Evolutionary conservation across 2,329 filamentous ascomycete species (phyloP).

Genomic region (Sordariomycetes sp.): DNA sequence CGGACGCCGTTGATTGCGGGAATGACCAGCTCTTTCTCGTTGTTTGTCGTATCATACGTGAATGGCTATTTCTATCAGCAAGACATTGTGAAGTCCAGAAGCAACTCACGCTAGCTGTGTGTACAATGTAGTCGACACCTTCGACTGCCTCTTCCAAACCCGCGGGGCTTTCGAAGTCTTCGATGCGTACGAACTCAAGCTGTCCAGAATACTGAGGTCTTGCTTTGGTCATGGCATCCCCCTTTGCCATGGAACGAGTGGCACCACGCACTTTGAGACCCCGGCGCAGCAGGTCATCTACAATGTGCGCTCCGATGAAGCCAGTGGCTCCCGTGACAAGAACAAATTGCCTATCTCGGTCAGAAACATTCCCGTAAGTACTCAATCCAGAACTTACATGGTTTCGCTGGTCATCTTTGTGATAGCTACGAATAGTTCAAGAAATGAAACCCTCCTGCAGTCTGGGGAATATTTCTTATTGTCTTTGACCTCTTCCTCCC

Average conservation of each 20-base stretch:
- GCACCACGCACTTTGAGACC: slow-evolving; percentile 21
- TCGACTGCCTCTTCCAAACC: slow-evolving; percentile 27
- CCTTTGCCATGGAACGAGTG: slow-evolving; percentile 18
- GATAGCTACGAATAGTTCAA: too few species aligned
- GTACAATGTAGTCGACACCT: slow-evolving; percentile 31
- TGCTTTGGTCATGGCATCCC: slow-evolving; percentile 23
- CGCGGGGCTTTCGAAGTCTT: slow-evolving; percentile 27
- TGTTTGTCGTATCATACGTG: slow-evolving; percentile 30
- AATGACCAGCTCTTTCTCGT: slow-evolving; percentile 32
- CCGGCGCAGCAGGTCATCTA: slow-evolving; percentile 17
- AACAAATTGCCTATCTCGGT: slow-evolving; percentile 9
- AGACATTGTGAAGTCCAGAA: not conserved
- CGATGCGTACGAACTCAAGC: slow-evolving; percentile 31
- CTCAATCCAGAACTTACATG: not conserved
- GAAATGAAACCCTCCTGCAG: too few species aligned
- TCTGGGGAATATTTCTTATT: too few species aligned
- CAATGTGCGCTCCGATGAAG: slow-evolving; percentile 23
- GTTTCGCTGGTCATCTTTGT: too few species aligned
- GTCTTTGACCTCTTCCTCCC: too few species aligned
- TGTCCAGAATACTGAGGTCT: slow-evolving; percentile 21
- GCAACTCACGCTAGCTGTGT: slow-evolving; percentile 30
- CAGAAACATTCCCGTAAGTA: not conserved
- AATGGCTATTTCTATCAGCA: slow-evolving; percentile 24
- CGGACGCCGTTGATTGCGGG: slow-evolving; percentile 36
- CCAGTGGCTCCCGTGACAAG: slow-evolving; percentile 15